Percentiles rank a stretch among this genome's conserved stretches.
Evolutionary conservation across 2,329 filamentous ascomycete genomes (phyloP).

Genomic region (Verticillium albo-atrum): DNA sequence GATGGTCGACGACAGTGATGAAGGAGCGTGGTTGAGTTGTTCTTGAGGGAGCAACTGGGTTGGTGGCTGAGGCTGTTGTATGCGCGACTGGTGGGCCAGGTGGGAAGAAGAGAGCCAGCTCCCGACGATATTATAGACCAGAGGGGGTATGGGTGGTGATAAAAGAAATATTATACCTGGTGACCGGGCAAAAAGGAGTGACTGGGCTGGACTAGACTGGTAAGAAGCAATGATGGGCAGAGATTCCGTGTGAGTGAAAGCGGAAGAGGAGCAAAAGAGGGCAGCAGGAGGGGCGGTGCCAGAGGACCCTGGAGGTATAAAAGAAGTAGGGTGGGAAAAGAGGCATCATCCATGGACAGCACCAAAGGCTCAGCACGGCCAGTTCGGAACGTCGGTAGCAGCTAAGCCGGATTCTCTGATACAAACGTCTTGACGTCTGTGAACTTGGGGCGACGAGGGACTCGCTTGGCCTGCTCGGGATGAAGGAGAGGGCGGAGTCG

Average conservation of each 20-base stretch:
- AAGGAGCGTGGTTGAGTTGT: constrained; percentile 40
- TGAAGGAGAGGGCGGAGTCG: constrained; percentile 18
- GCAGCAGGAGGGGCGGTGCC: constrained; percentile 44
- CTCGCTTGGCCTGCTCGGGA: constrained; percentile 1
- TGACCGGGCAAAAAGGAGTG: constrained; percentile 39
- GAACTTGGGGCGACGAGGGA: constrained; percentile 14
- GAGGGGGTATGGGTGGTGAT: constrained; percentile 32
- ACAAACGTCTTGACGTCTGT: constrained; percentile 33
- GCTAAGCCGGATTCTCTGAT: constrained; percentile 45
- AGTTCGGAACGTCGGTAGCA: constrained; percentile 48
- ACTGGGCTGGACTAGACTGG: constrained; percentile 27
- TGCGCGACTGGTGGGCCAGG: constrained; percentile 33
- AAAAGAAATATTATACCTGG: constrained; percentile 13
- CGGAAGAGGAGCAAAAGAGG: constrained; percentile 34
- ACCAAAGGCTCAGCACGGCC: constrained; percentile 35
- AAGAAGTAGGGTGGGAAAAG: constrained; percentile 39
- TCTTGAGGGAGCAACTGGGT: constrained; percentile 35
- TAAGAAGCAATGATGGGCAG: constrained; percentile 30
- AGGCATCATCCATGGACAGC: constrained; percentile 33
- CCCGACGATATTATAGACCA: constrained; percentile 36
- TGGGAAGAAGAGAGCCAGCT: constrained; percentile 50
- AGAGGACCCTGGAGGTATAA: constrained; percentile 45
- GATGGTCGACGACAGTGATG: constrained; percentile 9
- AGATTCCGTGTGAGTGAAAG: constrained; percentile 35
- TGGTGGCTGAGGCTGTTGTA: constrained; percentile 20